Percentiles rank a stretch among this genome's conserved stretches.
Conservation (phyloP, 2,329 filamentous ascomycete genomes). For the Fusarium sp. region DNA sequence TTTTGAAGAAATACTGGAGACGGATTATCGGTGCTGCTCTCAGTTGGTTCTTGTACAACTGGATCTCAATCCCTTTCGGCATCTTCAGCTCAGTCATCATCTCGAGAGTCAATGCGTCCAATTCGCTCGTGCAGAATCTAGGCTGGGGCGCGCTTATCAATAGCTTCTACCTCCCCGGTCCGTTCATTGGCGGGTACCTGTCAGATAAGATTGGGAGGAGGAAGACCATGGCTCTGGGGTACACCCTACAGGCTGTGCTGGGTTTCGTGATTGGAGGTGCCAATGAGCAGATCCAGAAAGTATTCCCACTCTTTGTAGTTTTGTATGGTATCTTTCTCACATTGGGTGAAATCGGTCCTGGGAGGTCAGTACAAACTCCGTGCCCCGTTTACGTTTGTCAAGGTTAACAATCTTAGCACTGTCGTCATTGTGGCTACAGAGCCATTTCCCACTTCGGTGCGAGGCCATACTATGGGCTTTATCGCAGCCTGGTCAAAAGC, state of each 20-base stretch:
- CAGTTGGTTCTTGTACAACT: conserved; percentile 15
- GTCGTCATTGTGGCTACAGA: conserved; percentile 12
- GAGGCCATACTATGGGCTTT: conserved; percentile 3
- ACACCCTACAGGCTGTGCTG: neutral
- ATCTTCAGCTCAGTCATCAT: conserved; percentile 16
- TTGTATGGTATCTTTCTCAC: conserved; percentile 8
- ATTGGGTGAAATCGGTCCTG: conserved; percentile 8
- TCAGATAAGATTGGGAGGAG: neutral
- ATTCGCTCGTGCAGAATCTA: conserved; percentile 10
- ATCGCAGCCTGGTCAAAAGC: conserved; percentile 13
- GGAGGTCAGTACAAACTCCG: neutral
- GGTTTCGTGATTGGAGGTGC: neutral
- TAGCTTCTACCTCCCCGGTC: neutral
- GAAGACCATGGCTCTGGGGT: conserved; percentile 10
- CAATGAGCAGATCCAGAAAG: neutral
- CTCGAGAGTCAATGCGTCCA: conserved; percentile 4
- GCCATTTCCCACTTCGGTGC: conserved; percentile 13
- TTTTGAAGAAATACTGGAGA: conserved; percentile 16
- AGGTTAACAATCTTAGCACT: neutral
- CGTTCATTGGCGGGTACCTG: neutral
- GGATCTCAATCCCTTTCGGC: conserved; percentile 13
- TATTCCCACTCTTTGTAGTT: neutral
- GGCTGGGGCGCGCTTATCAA: conserved; percentile 15
- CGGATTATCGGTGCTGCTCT: conserved; percentile 3
- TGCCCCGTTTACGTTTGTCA: fast-evolving